Base-by-base conservation (phyloP, 2,329 filamentous ascomycete species). In the Fulvia fulva region DNA sequence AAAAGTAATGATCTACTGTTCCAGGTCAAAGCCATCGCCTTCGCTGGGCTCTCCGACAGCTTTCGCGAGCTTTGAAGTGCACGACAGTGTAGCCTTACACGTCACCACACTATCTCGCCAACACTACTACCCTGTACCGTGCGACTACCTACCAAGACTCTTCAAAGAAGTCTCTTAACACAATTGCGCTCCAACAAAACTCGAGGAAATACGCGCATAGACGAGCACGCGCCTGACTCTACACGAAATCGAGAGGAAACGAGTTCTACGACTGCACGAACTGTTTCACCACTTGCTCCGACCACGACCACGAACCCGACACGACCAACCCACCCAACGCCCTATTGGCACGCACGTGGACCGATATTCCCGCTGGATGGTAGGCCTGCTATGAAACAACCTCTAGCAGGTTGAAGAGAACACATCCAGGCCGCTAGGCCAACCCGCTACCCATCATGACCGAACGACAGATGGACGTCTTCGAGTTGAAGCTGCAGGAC, bases 401-500 rank as follows among this genome's bases (percentile, higher is more conserved):
- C 47, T 50, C 25, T 21, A 28, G 47, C 47, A 50, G 47, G 47
- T 50, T 50, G 25, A 50, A 32, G 23, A 47, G 37, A 3, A 26
- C 47, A 30, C 23, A 21, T 37, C 49, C 25, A 50, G 49, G 55
- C 55, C 41, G 30, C 32, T 28, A 44, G 46, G 55, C 57, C 56
- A 52, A n/a, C 22, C 47, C 47, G 37, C 30, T 32, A 32, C 43
- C 56, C 55, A 64, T 43, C 64, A 74, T 74, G 71, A 70, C 70
- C 58, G 73, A 75, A 66, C 73, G 73, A 51, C 45, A 47, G 43
- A 74, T 79, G 57, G 78, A 80, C 64, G 72, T 73, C 44, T 76
- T 76, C 69, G 77, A 77, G 68, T 70, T 72, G 53, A 79, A 78
- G 71, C 74, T 80, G 53, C 74, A 76, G 47, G 78, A 80, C 63